phyloP scores from a whole-genome alignment of 129 eudicot genomes.

The Escallonia herrerae region DNA sequence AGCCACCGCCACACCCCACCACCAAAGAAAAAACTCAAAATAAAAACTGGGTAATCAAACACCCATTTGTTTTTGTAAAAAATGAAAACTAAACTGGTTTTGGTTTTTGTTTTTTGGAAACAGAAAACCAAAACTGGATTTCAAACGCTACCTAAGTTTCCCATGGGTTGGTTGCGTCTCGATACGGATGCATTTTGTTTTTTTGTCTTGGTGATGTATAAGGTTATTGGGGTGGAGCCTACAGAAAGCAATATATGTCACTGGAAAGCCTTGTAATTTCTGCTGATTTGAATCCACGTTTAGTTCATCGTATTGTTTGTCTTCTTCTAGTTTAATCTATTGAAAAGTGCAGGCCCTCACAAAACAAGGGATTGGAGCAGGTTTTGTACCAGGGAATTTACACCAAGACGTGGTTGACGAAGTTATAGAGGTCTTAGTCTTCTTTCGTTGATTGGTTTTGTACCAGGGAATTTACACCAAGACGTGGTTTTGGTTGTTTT shows the following conservation, averaged over 20 bases:
- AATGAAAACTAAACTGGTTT: no score
- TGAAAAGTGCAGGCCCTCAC: conserved; percentile 96
- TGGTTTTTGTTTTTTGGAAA: no score
- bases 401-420: conserved; percentile 85
- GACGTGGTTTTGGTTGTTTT: conserved; percentile 38
- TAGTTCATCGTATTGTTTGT: neutral
- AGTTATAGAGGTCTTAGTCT: conserved; percentile 71
- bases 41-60: no score
- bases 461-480: conserved; percentile 78
- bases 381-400: conserved; percentile 89
- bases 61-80: no score
- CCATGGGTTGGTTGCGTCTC: neutral
- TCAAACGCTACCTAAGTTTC: no score
- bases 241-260: conserved; percentile 87
- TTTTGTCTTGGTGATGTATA: conserved; percentile 11
- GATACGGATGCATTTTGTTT: neutral
- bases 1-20: no score
- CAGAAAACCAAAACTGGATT: no score
- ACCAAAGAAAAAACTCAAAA: no score
- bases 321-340: conserved; percentile 16
- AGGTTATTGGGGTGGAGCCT: conserved; percentile 97
- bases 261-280: conserved; percentile 93
- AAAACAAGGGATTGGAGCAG: conserved; percentile 99
- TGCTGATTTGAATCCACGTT: neutral
- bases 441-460: conserved; percentile 29